Evolutionary conservation across 2,329 filamentous ascomycete species (phyloP), one percentile per base, ranked within the genome.

Genomic region (Chrysosporium keratinophilum): DNA sequence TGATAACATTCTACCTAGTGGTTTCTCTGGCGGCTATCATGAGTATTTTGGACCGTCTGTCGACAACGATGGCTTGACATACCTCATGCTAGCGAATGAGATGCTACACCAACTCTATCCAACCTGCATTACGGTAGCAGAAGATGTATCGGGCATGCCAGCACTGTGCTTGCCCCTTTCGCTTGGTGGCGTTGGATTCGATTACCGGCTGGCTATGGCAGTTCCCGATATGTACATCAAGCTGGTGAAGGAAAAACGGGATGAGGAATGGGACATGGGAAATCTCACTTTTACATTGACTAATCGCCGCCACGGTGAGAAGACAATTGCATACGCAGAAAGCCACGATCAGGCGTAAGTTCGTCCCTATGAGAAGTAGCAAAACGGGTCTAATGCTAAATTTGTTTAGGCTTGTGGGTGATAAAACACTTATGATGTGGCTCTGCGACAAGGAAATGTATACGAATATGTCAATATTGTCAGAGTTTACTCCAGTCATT

Each of bases 161-260:
- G 91, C 89, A n/a, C 76, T 98, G 46, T 97, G 93, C 69, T 71
- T 98, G 37, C 83, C 87, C 5, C 75, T 96, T 39, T 84, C 85
- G 1, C 76, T 96, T 1, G 93, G 93, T 15, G 93, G 93, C 58
- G 82, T 97, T 61, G 93, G 93, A 23, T 98, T 98, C 67, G 93
- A 98, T 72, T 98, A 98, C 71, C 83, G 93, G 61, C 81, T 98
- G 33, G 90, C 90, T 53, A 98, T 98, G 93, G 93, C 93, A 3
- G 83, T 98, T 58, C 93, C 93, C 3, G 93, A 98, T 69, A 87
- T 98, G 82, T 98, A 94, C 82, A 98, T 98, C 78, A 98, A 98
- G 74, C 88, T 94, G 66, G 71, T 97, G 57, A 98, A 98, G 71
- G 93, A 98, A 72, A 83, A 88, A 68, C 79, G 85, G 65, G 93